A percentile compares a stretch with the other conserved stretches of the same genome.
Evolutionary conservation across 306 rosid species (phyloP).

Genomic region (Castanea sativa): DNA sequence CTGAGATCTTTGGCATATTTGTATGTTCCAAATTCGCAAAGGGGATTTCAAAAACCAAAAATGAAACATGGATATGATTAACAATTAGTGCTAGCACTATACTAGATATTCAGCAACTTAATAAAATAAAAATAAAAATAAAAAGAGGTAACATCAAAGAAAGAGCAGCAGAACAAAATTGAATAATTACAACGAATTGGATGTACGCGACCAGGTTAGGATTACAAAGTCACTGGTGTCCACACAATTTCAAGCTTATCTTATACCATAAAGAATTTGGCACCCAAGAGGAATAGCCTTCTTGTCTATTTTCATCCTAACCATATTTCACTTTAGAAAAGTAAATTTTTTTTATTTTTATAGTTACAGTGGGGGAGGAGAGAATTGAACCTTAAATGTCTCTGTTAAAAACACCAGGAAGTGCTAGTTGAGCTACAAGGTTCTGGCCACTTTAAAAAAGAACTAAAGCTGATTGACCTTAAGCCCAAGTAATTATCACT

Average conservation of each 20-base stretch:
- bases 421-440: no score
- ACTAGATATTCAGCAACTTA: not conserved
- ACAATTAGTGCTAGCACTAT: not conserved
- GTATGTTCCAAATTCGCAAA: not conserved
- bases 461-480: slow-evolving; percentile 4
- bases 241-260: not conserved
- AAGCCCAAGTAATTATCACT: slow-evolving; percentile 4
- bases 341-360: not conserved
- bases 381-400: no score
- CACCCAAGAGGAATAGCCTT: not conserved
- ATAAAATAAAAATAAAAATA: no score
- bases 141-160: not conserved
- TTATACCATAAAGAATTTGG: not conserved
- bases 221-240: not conserved
- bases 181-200: slow-evolving; percentile 12
- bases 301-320: not conserved
- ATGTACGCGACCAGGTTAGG: not conserved
- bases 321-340: not conserved
- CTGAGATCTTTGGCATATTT: not conserved
- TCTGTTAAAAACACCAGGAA: fast-evolving
- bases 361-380: no score
- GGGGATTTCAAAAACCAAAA: not conserved
- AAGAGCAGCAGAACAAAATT: slow-evolving; percentile 6
- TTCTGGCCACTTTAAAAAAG: not conserved
- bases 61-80: not conserved